These are phyloP conservation scores for Brassica incana DNA, from an alignment of 345 rosid species.

Conservation along the genomic window DNA sequence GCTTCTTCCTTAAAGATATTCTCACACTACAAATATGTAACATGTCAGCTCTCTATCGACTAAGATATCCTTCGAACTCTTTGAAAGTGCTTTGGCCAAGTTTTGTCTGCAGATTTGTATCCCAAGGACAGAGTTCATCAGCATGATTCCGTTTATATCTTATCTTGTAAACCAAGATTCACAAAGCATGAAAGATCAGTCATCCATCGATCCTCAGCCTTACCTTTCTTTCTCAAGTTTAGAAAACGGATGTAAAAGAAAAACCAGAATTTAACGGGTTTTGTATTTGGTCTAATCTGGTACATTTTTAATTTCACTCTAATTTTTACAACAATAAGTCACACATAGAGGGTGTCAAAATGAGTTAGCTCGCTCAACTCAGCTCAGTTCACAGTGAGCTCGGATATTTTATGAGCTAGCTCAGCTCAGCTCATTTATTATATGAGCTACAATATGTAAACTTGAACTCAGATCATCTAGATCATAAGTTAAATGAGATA, in stretches of 20 bases:
- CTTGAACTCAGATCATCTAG: too few relatives aligned
- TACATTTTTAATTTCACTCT: background rate
- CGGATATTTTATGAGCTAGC: too few relatives aligned
- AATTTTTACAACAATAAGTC: background rate
- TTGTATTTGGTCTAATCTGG: background rate
- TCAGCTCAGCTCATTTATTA: too few relatives aligned
- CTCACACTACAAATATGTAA: slow-evolving; percentile 65
- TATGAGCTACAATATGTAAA: too few relatives aligned
- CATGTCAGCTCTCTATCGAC: slow-evolving; percentile 14
- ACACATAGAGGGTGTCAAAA: background rate
- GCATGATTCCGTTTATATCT: background rate
- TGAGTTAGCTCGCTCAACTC: too few relatives aligned
- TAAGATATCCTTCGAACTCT: slow-evolving; percentile 69
- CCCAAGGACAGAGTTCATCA: slow-evolving; percentile 4
- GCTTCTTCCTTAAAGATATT: slow-evolving; percentile 63
- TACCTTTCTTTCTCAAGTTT: slow-evolving; percentile 71
- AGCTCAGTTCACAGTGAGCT: too few relatives aligned
- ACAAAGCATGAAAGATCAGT: background rate
- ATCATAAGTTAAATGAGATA: too few relatives aligned
- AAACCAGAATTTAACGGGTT: too few relatives aligned
- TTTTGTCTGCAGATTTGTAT: slow-evolving; percentile 49
- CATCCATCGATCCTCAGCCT: background rate
- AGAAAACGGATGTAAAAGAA: too few relatives aligned
- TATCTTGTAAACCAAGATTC: background rate
- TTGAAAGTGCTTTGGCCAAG: slow-evolving; percentile 61